These are phyloP conservation scores for Kuraishia floccosa DNA, from an alignment of 805 yeast genomes.

Conservation along the genomic window DNA sequence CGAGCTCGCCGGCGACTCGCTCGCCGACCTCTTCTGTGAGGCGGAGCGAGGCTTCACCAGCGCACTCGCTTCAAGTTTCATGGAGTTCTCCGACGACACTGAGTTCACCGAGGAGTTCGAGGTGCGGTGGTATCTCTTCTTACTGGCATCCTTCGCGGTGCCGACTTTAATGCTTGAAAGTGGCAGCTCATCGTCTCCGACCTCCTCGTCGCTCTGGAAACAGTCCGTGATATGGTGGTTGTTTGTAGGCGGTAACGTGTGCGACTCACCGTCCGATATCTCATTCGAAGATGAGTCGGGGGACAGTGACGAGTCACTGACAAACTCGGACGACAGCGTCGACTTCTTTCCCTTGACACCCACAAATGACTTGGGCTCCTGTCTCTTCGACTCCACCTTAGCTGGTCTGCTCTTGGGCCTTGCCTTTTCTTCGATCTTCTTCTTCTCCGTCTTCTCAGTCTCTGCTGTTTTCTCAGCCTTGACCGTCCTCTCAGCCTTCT, in stretches of 20 bases:
- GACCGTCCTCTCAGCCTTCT: not conserved
- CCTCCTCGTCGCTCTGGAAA: too few relatives aligned
- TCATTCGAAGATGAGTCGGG: too few relatives aligned
- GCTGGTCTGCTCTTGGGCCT: not conserved
- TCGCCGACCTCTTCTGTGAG: not conserved
- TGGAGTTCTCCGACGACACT: not conserved
- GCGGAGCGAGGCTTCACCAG: not conserved
- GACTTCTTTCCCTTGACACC: not conserved
- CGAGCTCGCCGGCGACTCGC: conserved; percentile 1
- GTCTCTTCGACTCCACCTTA: not conserved
- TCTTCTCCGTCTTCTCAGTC: not conserved
- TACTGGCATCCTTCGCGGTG: not conserved
- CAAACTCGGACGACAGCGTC: not conserved
- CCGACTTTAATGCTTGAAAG: too few relatives aligned
- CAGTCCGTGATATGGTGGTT: too few relatives aligned
- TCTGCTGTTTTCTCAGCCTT: not conserved
- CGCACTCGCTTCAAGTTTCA: not conserved
- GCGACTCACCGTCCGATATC: too few relatives aligned
- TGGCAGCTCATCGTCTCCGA: too few relatives aligned
- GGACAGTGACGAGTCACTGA: not conserved
- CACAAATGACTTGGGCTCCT: not conserved
- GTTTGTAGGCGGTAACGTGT: too few relatives aligned
- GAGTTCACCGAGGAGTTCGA: not conserved
- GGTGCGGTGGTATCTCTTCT: not conserved
- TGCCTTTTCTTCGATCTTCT: not conserved